phyloP scores from a whole-genome alignment of 2,329 filamentous ascomycete species.

The Sporothrix brunneoviolacea region DNA sequence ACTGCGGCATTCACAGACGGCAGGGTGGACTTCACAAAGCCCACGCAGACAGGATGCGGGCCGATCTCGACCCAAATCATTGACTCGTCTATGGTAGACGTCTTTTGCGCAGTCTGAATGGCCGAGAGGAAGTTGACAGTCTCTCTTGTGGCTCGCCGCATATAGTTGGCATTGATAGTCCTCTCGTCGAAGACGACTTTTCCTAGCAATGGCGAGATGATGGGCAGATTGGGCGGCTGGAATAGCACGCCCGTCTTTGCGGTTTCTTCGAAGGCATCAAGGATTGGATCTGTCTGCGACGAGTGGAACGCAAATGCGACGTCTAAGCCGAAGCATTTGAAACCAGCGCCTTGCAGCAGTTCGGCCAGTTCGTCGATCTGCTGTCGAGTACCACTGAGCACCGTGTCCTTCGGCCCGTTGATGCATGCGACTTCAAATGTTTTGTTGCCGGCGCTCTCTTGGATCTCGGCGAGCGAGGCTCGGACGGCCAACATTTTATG shows the following conservation, averaged over 20 bases:
- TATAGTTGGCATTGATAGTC: conserved; percentile 55
- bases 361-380: conserved; percentile 34
- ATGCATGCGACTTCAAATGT: conserved; percentile 60
- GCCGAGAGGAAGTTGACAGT: conserved; percentile 63
- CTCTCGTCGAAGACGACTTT: conserved; percentile 43
- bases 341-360: conserved; percentile 31
- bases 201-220: conserved; percentile 62
- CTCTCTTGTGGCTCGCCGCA: conserved; percentile 58
- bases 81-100: conserved; percentile 56
- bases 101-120: conserved; percentile 50
- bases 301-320: conserved; percentile 51
- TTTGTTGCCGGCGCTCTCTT: conserved; percentile 45
- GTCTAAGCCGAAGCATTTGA: conserved; percentile 40
- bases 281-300: conserved; percentile 46
- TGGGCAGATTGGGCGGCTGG: conserved; percentile 43
- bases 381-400: conserved; percentile 57
- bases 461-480: conserved; percentile 42
- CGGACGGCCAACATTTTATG: conserved; percentile 53
- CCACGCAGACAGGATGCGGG: conserved; percentile 63
- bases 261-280: conserved; percentile 50
- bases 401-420: conserved; percentile 69
- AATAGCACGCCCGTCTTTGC: conserved; percentile 33
- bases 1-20: conserved; percentile 46
- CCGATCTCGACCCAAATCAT: conserved; percentile 68
- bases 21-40: conserved; percentile 61